Evolutionary conservation across 306 rosid genomes (phyloP).

Genomic region (Albizia julibrissin): DNA sequence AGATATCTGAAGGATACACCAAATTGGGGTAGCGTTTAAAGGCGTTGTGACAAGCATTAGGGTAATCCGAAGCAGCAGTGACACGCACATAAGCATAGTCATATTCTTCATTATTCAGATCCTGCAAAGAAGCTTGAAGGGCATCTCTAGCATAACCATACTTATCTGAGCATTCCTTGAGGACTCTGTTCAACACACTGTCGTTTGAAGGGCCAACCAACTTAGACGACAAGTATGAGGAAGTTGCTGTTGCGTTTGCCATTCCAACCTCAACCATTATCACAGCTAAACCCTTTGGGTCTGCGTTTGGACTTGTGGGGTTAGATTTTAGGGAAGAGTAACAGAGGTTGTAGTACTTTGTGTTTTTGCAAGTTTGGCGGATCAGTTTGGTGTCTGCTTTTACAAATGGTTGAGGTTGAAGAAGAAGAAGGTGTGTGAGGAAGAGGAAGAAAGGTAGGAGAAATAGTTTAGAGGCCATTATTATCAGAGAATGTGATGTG

Average conservation of each 20-base stretch:
- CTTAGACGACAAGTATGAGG: constrained; percentile 70
- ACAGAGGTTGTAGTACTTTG: constrained; percentile 74
- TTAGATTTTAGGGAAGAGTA: constrained; percentile 65
- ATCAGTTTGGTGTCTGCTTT: constrained; percentile 62
- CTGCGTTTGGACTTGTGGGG: constrained; percentile 63
- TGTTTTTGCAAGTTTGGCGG: constrained; percentile 71
- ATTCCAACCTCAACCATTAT: constrained; percentile 65
- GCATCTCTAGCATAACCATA: constrained; percentile 69
- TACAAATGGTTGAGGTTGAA: constrained; percentile 6
- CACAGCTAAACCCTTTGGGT: constrained; percentile 68
- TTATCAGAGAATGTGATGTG: not conserved
- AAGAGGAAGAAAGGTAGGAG: not conserved
- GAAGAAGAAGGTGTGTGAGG: not conserved
- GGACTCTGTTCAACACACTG: constrained; percentile 42
- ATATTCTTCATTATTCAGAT: constrained; percentile 55
- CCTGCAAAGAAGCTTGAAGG: constrained; percentile 56
- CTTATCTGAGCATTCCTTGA: constrained; percentile 76
- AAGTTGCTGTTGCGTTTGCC: constrained; percentile 74
- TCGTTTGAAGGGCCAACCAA: constrained; percentile 39
- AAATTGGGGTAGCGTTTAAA: constrained; percentile 52
- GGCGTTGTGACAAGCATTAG: constrained; percentile 75
- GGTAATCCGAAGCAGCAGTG: constrained; percentile 79
- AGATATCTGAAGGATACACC: constrained; percentile 65
- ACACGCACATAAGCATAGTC: constrained; percentile 83
- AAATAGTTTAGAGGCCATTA: constrained; percentile 43